Evolutionary conservation across 352 stramenopile species (phyloP).

Genomic region (Phytophthora citrophthora): DNA sequence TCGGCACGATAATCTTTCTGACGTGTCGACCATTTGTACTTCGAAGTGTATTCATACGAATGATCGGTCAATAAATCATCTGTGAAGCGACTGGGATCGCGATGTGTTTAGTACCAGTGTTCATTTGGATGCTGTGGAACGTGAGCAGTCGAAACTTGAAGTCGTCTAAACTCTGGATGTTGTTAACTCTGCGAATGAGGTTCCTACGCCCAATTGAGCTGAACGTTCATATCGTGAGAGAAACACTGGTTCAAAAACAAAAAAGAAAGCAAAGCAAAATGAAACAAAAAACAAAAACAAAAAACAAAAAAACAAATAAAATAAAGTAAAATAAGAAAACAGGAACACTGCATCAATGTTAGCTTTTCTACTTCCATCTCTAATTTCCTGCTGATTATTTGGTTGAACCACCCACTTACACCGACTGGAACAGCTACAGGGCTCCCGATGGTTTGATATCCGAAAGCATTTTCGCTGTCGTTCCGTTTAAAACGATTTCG

Average conservation of each 20-base stretch:
- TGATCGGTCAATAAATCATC: conserved; percentile 50
- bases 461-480: conserved; percentile 41
- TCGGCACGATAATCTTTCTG: too few relatives aligned
- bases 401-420: conserved; percentile 1
- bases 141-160: conserved; percentile 29
- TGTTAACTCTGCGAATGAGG: conserved; percentile 29
- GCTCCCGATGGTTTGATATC: conserved; percentile 61
- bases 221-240: not conserved
- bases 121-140: conserved; percentile 11
- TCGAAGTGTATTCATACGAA: too few relatives aligned
- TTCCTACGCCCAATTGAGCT: conserved; percentile 37
- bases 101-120: conserved; percentile 51
- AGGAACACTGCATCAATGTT: too few relatives aligned
- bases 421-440: conserved; percentile 2
- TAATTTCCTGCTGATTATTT: too few relatives aligned
- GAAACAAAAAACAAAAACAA: too few relatives aligned
- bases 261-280: too few relatives aligned
- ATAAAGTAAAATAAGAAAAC: too few relatives aligned
- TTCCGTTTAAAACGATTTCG: conserved; percentile 47
- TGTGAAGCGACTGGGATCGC: conserved; percentile 69
- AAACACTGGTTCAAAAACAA: too few relatives aligned
- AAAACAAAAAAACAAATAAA: too few relatives aligned
- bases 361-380: not conserved
- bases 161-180: conserved; percentile 44
- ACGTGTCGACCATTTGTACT: too few relatives aligned